Conservation (phyloP, 352 stramenopile genomes). For the Hyphochytrium catenoides region DNA sequence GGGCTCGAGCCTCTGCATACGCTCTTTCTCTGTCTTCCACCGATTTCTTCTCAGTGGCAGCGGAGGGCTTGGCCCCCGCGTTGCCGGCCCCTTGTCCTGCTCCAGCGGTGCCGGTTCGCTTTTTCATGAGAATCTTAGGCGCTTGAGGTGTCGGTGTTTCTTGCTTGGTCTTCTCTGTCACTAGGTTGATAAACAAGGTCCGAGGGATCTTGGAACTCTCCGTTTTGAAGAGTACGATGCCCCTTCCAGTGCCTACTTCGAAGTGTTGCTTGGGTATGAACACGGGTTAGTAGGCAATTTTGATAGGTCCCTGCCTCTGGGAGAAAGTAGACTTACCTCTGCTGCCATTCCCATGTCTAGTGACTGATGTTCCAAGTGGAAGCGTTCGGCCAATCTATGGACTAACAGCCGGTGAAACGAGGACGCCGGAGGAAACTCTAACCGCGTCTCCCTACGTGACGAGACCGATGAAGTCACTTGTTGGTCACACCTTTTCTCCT, state of each 20-base stretch:
- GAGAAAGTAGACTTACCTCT: too few species aligned
- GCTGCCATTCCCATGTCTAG: too few species aligned
- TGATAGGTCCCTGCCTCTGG: constrained; percentile 3
- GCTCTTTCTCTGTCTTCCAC: constrained; percentile 75
- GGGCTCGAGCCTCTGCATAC: constrained; percentile 76
- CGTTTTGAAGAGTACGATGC: constrained; percentile 69
- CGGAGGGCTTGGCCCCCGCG: constrained; percentile 12
- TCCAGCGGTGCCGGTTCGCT: constrained; percentile 15
- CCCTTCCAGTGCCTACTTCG: constrained; percentile 32
- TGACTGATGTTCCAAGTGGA: constrained; percentile 63
- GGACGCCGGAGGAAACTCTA: constrained; percentile 49
- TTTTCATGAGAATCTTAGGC: constrained; percentile 78
- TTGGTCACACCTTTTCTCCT: too few species aligned
- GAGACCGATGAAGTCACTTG: too few species aligned
- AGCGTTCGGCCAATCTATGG: constrained; percentile 78
- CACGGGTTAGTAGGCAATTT: not conserved
- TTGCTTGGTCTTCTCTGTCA: constrained; percentile 28
- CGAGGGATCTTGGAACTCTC: constrained; percentile 36
- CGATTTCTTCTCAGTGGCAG: constrained; percentile 26
- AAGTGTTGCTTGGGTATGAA: constrained; percentile 11
- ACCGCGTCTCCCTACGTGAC: constrained; percentile 28
- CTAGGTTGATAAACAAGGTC: constrained; percentile 65
- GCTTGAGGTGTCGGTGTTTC: constrained; percentile 24
- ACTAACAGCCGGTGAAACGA: constrained; percentile 67
- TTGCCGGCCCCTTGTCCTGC: constrained; percentile 11